Evolutionary conservation across 306 rosid species (phyloP), one percentile per base, ranked within the genome.

Genomic region (Aeschynomene evenia): DNA sequence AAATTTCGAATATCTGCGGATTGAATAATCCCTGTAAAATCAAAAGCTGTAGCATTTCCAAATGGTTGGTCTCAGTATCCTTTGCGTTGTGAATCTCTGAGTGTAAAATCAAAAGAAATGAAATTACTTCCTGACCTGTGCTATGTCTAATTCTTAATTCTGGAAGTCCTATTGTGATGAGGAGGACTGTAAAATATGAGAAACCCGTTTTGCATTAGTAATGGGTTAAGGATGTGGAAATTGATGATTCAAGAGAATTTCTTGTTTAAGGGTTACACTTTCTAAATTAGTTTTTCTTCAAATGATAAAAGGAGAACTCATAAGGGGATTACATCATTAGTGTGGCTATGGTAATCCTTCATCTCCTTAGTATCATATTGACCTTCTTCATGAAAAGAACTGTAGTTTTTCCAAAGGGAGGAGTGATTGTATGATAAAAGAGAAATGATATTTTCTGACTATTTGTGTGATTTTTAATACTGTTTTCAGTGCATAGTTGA

Each of bases 341-440:
- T 23, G 12, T 72, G 54, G 23, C 34, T 18, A 46, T 71, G 29
- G 20, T 22, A 31, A 4, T 42, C 23, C 52, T 52, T 63, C 8
- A 11, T 34, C 9, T 45, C 31, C 61, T 52, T 21, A 48, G 23
- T 18, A 66, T 51, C 29, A 9, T 73, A 50, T 10, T 50, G 19
- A 28, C n/a, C 40, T 58, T 34, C 60, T 74, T 66, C 58, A 14
- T 19, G 20, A 7, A 59, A 51, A 13, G 24, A 52, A 59, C 24
- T 56, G 73, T 55, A 66, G 61, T 58, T 66, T 58, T 13, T 50
- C 59, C 51, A 20, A 43, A 20, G 74, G 67, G 65, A 72, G 52
- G 37, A 74, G 66, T 1, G 1, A 8, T 58, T 18, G 15, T 43
- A 43, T 22, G 36, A 58, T 24, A 9, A 52, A 45, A 24, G 51